These are phyloP conservation scores for Ceratocystis destructans DNA, from an alignment of 2,329 filamentous ascomycete genomes.

Conservation along the genomic window DNA sequence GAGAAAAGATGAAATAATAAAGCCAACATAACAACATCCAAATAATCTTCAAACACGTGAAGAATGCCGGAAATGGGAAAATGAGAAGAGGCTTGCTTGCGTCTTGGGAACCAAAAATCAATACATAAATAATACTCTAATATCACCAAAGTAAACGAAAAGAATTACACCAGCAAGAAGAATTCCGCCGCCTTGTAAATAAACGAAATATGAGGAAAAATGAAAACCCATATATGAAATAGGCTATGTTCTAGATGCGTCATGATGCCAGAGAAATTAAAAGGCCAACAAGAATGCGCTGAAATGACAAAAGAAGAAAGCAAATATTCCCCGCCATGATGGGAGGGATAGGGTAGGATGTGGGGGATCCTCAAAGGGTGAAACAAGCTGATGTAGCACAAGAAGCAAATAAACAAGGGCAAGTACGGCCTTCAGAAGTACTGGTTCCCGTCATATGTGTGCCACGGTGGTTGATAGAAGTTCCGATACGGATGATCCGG, in stretches of 20 bases:
- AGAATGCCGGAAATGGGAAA: not conserved
- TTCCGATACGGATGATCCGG: slow-evolving; percentile 72
- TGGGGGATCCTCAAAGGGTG: not conserved
- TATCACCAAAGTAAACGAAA: not conserved
- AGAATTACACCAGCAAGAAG: not conserved
- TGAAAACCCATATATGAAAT: not conserved
- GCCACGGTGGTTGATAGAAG: slow-evolving; percentile 56
- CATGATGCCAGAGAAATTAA: not conserved
- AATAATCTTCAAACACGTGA: not conserved
- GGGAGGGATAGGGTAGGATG: not conserved
- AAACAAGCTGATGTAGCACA: not conserved
- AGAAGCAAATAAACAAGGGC: not conserved
- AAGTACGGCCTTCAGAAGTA: not conserved
- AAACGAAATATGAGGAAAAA: not conserved
- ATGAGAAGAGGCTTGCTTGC: not conserved
- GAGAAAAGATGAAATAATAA: slow-evolving; percentile 5
- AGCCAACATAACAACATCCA: not conserved
- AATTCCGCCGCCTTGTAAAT: not conserved
- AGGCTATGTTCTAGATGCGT: not conserved
- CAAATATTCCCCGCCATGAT: not conserved
- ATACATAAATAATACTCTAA: not conserved
- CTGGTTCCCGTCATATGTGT: not conserved
- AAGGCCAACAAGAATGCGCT: not conserved
- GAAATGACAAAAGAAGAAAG: slow-evolving; percentile 1
- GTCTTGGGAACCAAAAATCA: not conserved